phyloP scores from a whole-genome alignment of 768 basidiomycete genomes.

The Hypholoma fasciculare region DNA sequence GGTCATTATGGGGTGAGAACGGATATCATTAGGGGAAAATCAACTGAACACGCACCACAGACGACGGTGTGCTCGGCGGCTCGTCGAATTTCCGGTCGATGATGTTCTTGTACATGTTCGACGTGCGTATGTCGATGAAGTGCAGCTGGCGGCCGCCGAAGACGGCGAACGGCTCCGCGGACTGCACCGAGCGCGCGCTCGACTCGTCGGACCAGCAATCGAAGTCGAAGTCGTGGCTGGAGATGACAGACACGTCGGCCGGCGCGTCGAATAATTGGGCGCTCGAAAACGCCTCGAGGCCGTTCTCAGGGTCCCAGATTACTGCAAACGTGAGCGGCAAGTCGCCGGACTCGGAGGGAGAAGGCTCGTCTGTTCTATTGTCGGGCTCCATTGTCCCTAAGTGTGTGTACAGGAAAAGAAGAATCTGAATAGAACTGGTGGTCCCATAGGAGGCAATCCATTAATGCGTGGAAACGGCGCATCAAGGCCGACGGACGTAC shows the following conservation, averaged over 20 bases:
- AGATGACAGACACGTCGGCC: background rate
- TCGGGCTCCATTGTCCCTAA: background rate
- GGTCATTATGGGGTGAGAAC: too few relatives aligned
- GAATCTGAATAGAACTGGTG: too few relatives aligned
- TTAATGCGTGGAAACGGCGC: too few relatives aligned
- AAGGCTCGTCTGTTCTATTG: background rate
- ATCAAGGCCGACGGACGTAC: background rate
- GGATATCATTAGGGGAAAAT: background rate
- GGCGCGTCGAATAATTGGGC: slow-evolving; percentile 2
- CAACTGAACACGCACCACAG: background rate
- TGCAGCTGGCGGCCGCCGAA: slow-evolving; percentile 12
- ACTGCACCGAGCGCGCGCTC: background rate
- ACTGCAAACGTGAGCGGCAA: slow-evolving; percentile 14
- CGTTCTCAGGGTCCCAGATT: slow-evolving; percentile 18
- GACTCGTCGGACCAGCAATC: background rate
- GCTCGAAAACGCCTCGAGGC: slow-evolving; percentile 13
- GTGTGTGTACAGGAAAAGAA: background rate
- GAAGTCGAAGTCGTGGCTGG: background rate
- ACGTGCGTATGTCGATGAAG: slow-evolving; percentile 13
- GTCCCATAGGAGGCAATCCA: too few relatives aligned
- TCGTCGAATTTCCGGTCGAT: background rate
- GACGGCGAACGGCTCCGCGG: slow-evolving; percentile 11
- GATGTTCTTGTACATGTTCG: slow-evolving; percentile 10
- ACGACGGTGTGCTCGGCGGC: background rate
- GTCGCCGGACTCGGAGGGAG: background rate